Evolutionary conservation across 768 basidiomycete genomes (phyloP), one percentile per base, ranked within the genome.

Genomic region (Tubosaeta sp.): DNA sequence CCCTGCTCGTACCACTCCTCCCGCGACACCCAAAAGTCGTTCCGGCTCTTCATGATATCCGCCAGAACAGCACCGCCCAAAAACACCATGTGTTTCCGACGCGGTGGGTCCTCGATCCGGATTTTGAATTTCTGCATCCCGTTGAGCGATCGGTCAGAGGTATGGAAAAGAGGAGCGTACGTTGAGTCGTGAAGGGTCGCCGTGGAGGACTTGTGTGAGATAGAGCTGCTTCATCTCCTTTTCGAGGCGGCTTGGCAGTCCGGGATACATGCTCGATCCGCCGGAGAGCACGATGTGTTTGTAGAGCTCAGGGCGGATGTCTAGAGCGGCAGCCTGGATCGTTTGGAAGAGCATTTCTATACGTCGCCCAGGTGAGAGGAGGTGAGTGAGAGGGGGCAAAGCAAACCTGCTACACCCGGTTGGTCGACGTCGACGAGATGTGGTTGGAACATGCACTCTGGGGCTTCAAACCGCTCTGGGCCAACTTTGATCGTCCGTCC

Each of bases 201-300:
- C 86, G 42, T 81, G 78, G 42, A 98, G 77, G 16, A 98, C 91
- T n/a, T 85, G 79, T 2, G 90, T 89, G 54, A 99, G 80, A 70
- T 97, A 93, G n/a, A 98, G 77, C 70, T 98, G 97, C 72, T 98
- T 98, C 89, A 98, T 93, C 76, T 99, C 95, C 76, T 98, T 98
- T 74, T 98, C 97, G 41, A 99, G 78, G 43, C 97, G 85, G 67
- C 89, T 92, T 11, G 97, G 97, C 51, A 99, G 82, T 26, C 97
- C 97, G 29, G 97, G 95, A 68, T 98, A 98, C 95, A 98, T 98
- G 70, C 91, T 94, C 3, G 93, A 95, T 7, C 97, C 97, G 48
- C 97, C 97, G 5, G 93, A 97, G 26, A 99, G 84, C 12, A 99
- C 95, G 59, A 98, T 86, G 70, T 98, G 97, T 67, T 97, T 97